Percentiles rank a stretch among this genome's conserved stretches.
These are phyloP conservation scores for Castanospermum australe DNA, from an alignment of 306 rosid genomes.

Conservation along the genomic window DNA sequence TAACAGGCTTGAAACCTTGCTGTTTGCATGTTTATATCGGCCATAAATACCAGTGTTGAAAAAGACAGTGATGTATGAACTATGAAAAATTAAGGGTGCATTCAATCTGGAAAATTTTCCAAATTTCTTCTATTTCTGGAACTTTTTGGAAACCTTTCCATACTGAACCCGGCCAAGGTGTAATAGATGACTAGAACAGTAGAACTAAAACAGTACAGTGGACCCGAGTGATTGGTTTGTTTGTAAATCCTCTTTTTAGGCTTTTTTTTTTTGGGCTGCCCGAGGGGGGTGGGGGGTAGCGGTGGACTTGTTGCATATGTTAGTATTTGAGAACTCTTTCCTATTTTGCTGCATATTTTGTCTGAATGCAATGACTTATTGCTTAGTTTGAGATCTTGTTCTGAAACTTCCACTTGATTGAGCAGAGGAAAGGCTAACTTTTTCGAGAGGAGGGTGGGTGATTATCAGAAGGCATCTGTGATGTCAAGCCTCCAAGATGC, in stretches of 20 bases:
- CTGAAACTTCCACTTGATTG: slow-evolving; percentile 23
- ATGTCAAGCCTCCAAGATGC: slow-evolving; percentile 66
- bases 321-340: not conserved
- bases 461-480: slow-evolving; percentile 76
- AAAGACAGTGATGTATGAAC: no score
- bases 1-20: not conserved
- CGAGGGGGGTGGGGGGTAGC: slow-evolving; percentile 64
- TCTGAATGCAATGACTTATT: not conserved
- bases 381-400: slow-evolving; percentile 10
- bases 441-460: slow-evolving; percentile 91
- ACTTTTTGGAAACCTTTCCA: no score
- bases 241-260: not conserved
- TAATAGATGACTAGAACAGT: not conserved
- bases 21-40: not conserved
- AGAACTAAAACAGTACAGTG: not conserved
- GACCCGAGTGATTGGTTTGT: not conserved
- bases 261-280: slow-evolving; percentile 51
- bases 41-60: not conserved
- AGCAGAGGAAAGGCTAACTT: slow-evolving; percentile 93
- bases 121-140: no score
- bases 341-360: not conserved
- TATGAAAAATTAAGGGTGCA: not conserved
- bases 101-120: not conserved
- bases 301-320: no score
- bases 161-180: no score